Percentiles rank a stretch among this genome's conserved stretches.
These are phyloP conservation scores for Rhododendron kiyosumense DNA, from an alignment of 148 eudicot species.

Conservation along the genomic window DNA sequence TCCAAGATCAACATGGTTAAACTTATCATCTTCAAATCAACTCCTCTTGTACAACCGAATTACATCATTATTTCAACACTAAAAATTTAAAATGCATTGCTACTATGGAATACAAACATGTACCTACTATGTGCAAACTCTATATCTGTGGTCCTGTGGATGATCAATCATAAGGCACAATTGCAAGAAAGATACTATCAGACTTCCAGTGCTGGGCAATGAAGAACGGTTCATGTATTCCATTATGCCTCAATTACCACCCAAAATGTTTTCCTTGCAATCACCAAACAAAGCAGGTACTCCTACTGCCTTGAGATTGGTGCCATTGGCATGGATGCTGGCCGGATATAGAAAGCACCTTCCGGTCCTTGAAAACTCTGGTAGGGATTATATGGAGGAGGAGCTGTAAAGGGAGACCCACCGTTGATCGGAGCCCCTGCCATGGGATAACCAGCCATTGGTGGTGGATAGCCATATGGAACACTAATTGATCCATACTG, in stretches of 20 bases:
- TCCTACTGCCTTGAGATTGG: slow-evolving; percentile 40
- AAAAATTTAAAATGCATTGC: not conserved
- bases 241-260: not conserved
- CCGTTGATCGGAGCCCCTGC: slow-evolving; percentile 37
- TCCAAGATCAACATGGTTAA: not conserved
- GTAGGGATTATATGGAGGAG: slow-evolving; percentile 41
- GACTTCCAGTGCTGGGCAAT: not conserved
- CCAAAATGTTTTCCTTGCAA: not conserved
- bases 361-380: slow-evolving; percentile 54
- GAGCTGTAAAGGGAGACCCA: slow-evolving; percentile 31
- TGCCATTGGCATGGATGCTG: slow-evolving; percentile 60
- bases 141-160: not conserved
- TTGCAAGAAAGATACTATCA: not conserved
- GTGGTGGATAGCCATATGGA: slow-evolving; percentile 39
- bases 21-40: not conserved
- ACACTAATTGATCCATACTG: slow-evolving; percentile 41
- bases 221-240: not conserved
- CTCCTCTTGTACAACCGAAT: not conserved
- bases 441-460: slow-evolving; percentile 36
- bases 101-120: slow-evolving; percentile 20
- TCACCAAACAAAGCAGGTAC: not conserved
- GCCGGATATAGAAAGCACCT: slow-evolving; percentile 53
- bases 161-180: slow-evolving; percentile 12
- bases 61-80: slow-evolving; percentile 16
- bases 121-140: slow-evolving; percentile 24